Evolutionary conservation across 2,329 filamentous ascomycete genomes (phyloP), one percentile per base, ranked within the genome.

Genomic region (Coniella lustricola): DNA sequence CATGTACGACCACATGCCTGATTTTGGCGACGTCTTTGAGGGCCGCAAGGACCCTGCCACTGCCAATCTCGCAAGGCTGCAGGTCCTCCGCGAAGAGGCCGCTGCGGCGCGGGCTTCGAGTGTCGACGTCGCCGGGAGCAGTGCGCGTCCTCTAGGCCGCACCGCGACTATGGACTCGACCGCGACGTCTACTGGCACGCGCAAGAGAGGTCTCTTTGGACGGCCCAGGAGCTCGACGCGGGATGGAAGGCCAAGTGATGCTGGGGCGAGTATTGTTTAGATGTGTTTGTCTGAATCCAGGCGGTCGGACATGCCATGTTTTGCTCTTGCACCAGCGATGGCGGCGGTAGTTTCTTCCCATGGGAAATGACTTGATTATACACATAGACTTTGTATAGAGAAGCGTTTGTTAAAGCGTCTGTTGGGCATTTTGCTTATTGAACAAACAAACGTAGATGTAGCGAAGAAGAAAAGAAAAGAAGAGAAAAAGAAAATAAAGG

Each of bases 21-120:
- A 51, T 16, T 53, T 51, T 17, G 48, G 45, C 20, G 51, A 54
- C n/a, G 51, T 54, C 3, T 54, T 51, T 10, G 51, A 54, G 21
- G 38, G 37, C 8, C 49, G 51, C 21, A 46, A 46, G 41, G 50
- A 52, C 35, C 44, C 47, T 13, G 35, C 45, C 7, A 42, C 49
- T 0, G 25, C 37, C 25, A 45, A 48, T 22, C 38, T 49, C 16
- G 49, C 49, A 8, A 22, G 51, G 37, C 51, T 54, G 36, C 49
- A 54, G 42, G 36, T 33, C 31, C 31, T 54, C 14, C 39, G 51
- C 17, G 42, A 52, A 42, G 51, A 51, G 38, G 45, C 41, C n/a
- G 41, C 22, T 5, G 35, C 25, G 3, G 14, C 13, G 12, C 38
- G 37, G 32, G 21, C 33, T 20, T 42, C 49, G 16, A 43, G 37